Base-by-base conservation (phyloP, 2,329 filamentous ascomycete species). In the Trichoderma gracile region DNA sequence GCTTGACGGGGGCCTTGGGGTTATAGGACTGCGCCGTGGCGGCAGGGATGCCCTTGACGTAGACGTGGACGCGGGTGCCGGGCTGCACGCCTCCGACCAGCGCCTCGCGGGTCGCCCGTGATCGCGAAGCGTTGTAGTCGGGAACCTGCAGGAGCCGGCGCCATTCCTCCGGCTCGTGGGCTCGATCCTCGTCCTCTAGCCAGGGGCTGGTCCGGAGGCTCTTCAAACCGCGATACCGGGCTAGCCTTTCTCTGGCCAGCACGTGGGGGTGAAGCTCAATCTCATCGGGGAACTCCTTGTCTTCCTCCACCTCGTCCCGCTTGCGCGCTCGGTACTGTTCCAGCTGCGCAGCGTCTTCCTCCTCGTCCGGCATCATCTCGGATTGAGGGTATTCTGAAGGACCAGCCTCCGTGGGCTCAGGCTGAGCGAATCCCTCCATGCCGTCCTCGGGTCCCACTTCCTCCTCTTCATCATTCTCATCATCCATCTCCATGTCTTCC, bases 221-320 rank as follows among this genome's bases (percentile, higher is more conserved):
- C 83, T 98, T 99, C 69, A 99, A 79, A 47, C 95, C 95, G 73
- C 95, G 85, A 78, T 97, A 99, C 66, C 91, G 86, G 9, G 90
- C 86, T 61, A 99, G 80, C 50, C 95, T 85, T 78, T 99, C 95
- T 58, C 92, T 82, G 0, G 95, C 95, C 50, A 92, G 82, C 3
- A 96, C 92, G 60, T 94, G 86, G 0, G 96, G 95, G 69, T 91
- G 92, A 60, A 99, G 81, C 76, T 99, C 96, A 65, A 99, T 95
- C 77, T 99, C 95, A 69, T 99, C 95, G 0, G 95, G 95, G 76
- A 98, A 99, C 75, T 98, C 94, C 62, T 91, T 86, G 76, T 99
- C 95, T 15, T 98, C 93, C 56, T 93, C 86, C 4, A 88, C 92
- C 70, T 97, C 94, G 25, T 88, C 87, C 58, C 88, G 87, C 72